Base-by-base conservation (phyloP, 352 stramenopile genomes). In the Pseudoperonospora humuli region DNA sequence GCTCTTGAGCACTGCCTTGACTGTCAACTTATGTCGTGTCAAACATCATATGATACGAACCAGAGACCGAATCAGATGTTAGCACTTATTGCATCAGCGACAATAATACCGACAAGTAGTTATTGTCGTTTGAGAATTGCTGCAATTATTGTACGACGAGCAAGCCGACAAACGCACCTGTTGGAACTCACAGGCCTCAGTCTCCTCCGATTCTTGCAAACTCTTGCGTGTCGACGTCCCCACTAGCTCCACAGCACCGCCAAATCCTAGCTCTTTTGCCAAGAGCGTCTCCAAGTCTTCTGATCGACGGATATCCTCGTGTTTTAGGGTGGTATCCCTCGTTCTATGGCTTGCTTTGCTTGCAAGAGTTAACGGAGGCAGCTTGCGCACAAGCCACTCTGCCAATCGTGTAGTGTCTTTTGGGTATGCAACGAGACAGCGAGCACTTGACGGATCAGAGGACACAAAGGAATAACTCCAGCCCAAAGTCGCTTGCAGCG, bases 391-490 rank as follows among this genome's bases (percentile, higher is more conserved):
- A 7, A 80, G 29, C 65, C 63, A 77, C 18, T 80, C 66, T n/a
- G 42, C 57, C 37, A 77, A 56, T 33, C 48, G 54, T 21, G 50
- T 7, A 1, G 42, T 13, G 23, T 64, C 55, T 33, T 41, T 54
- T 17, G 66, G 64, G 15, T 69, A 49, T 27, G 58, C 37, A 20
- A 85, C 66, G 5, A 87, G 55, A 19, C 70, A 82, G 5, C 75
- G 75, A 35, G 63, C 60, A 23, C 71, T 55, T 0, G 24, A 17
- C 7, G 68, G 44, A 31, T 83, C 66, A 0, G 39, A 56, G 7
- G 65, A 76, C 27, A 59, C 49, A 54, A 70, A 87, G n/a, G 67
- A 65, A 32, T 75, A 79, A 24, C 60, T 37, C 57, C 67, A 83
- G 45, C 49, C 54, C 20, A 87, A 47, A 50, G 56, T 34, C 34